Evolutionary conservation across 2,329 filamentous ascomycete species (phyloP).

Genomic region (Laburnicola sp.): DNA sequence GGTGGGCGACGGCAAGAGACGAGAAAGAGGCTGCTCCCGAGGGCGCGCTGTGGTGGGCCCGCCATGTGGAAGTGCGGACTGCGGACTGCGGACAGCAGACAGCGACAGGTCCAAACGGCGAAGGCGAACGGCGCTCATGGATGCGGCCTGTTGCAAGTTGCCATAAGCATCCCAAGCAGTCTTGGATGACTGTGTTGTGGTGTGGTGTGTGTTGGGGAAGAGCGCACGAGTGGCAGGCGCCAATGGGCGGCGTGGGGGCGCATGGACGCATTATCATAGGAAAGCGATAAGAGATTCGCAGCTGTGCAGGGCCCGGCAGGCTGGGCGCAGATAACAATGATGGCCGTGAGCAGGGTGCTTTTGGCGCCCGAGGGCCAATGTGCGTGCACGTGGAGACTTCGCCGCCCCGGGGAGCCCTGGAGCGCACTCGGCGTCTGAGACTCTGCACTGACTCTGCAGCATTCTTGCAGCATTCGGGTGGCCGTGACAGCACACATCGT

Average conservation of each 20-base stretch:
- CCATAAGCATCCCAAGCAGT: not conserved
- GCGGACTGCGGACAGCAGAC: no score
- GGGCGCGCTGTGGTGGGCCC: not conserved
- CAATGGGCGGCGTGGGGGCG: conserved; percentile 12
- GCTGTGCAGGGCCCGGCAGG: not conserved
- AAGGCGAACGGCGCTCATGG: not conserved
- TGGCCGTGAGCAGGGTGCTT: not conserved
- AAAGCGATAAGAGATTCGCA: conserved; percentile 7
- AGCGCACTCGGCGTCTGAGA: no score
- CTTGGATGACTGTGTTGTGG: conserved; percentile 1
- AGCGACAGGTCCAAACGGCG: not conserved
- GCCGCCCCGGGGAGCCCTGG: not conserved
- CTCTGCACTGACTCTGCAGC: no score
- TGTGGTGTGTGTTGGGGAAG: not conserved
- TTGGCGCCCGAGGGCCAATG: not conserved
- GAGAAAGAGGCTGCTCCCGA: conserved; percentile 8
- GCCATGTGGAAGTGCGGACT: no score
- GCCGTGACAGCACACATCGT: no score
- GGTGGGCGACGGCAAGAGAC: conserved; percentile 1
- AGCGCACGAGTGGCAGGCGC: not conserved
- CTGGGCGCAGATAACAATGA: conserved; percentile 2
- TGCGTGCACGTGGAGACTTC: not conserved
- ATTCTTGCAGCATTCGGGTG: no score
- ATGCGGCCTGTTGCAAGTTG: not conserved
- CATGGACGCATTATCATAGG: conserved; percentile 1